Percentiles rank a stretch among this genome's conserved stretches.
Evolutionary conservation across 257 asterid genomes (phyloP).

Genomic region (Jacaranda copaia): DNA sequence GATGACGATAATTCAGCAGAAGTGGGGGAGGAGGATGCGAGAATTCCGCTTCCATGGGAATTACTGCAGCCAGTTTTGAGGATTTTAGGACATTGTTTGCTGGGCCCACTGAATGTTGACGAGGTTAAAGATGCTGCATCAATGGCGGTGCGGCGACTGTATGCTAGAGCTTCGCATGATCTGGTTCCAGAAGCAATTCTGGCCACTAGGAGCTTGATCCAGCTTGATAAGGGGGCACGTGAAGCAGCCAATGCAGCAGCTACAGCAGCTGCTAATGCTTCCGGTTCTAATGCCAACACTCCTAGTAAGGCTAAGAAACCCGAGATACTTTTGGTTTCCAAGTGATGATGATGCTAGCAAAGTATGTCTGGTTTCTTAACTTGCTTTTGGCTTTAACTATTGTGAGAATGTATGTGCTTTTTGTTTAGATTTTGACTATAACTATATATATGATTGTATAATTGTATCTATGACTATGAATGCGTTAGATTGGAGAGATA

Average conservation of each 20-base stretch:
- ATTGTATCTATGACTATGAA: slow-evolving; percentile 39
- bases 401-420: slow-evolving; percentile 44
- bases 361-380: slow-evolving; percentile 31
- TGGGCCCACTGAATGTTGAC: slow-evolving; percentile 76
- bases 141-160: slow-evolving; percentile 70
- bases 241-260: slow-evolving; percentile 63
- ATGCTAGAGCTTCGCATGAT: slow-evolving; percentile 95
- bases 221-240: slow-evolving; percentile 77
- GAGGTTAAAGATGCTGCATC: slow-evolving; percentile 90
- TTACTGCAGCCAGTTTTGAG: slow-evolving; percentile 87
- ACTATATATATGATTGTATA: slow-evolving; percentile 32
- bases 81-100: slow-evolving; percentile 90
- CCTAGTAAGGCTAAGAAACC: slow-evolving; percentile 98
- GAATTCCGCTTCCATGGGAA: slow-evolving; percentile 97
- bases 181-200: slow-evolving; percentile 89
- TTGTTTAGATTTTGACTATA: slow-evolving; percentile 42
- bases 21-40: slow-evolving; percentile 46
- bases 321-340: slow-evolving; percentile 90
- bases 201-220: slow-evolving; percentile 90
- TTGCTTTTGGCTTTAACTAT: slow-evolving; percentile 31
- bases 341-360: slow-evolving; percentile 55
- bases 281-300: slow-evolving; percentile 76
- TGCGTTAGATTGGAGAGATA: slow-evolving; percentile 40
- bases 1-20: slow-evolving; percentile 38
- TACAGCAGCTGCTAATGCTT: slow-evolving; percentile 49